Evolutionary conservation across 1,284 basidiomycete genomes (phyloP), one percentile per base, ranked within the genome.

Genomic region (Cryptococcus deneoformans): DNA sequence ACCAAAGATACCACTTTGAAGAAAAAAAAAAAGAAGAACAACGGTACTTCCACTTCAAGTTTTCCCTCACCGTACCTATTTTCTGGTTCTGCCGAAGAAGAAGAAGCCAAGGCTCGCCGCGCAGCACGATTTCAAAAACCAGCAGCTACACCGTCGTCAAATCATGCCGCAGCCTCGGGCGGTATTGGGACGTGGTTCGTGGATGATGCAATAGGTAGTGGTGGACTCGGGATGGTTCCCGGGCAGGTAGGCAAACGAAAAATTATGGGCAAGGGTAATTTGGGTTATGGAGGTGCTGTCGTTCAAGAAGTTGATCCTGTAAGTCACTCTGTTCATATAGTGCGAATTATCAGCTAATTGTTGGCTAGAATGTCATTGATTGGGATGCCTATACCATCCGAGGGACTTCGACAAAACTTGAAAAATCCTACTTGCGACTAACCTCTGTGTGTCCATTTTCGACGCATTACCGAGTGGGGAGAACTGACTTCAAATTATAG

Each of bases 351-450:
- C 29, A 29, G 29, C 29, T 29, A 29, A 29, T 29, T 5, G 29
- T 4, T 29, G 29, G 1, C 8, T 70, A 94, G 93, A 94, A 95
- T 69, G 92, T 96, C 9, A 88, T 94, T 57, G 89, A 96, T 75
- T 99, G 96, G 96, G 95, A 99, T 80, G 86, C 86, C 54, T 83
- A 88, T 77, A 97, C 94, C 4, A 97, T 99, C 68, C 90, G 96
- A 50, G 96, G 96, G 53, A 93, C 89, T 34, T 90, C 84, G 52
- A 84, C 83, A 64, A 89, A 90, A 67, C 80, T 96, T 34, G 97
- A 98, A 81, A 99, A 99, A 80, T 89, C 92, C 59, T 99, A 98
- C 77, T 81, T 99, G 34, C 87, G 96, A 40, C 80, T 99, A 58
- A 99, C 96, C 50, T 90, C 91, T 61, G 92, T 92, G 70, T 78